phyloP scores from a whole-genome alignment of 116 monocot species.

The Trichopus zeylanicus region DNA sequence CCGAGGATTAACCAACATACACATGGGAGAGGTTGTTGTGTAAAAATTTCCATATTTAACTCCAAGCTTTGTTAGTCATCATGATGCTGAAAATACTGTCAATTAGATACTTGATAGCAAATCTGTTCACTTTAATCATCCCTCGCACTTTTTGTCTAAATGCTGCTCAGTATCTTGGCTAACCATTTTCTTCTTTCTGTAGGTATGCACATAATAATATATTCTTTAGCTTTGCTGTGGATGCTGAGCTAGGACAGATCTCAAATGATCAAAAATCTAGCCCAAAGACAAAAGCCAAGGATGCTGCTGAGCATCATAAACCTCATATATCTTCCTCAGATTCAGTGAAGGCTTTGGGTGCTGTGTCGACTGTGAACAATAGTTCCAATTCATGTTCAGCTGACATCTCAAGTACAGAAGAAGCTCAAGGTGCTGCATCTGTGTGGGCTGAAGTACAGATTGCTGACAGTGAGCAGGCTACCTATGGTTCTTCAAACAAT shows the following conservation, averaged over 20 bases:
- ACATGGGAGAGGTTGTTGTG: too few relatives aligned
- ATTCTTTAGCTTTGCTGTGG: conserved; percentile 99
- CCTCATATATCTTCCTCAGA: not conserved
- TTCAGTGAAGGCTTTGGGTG: conserved; percentile 13
- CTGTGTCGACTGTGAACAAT: conserved; percentile 4
- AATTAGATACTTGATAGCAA: too few relatives aligned
- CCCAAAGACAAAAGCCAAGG: conserved; percentile 9
- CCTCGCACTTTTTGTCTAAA: not conserved
- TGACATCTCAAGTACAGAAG: conserved; percentile 3
- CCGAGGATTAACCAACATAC: too few relatives aligned
- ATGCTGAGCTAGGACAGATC: conserved; percentile 72
- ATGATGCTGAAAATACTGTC: too few relatives aligned
- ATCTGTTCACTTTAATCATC: not conserved
- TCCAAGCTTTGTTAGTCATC: too few relatives aligned
- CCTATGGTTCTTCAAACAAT: conserved; percentile 99
- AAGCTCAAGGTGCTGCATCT: conserved; percentile 19
- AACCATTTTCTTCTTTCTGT: conserved; percentile 8
- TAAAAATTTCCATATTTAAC: too few relatives aligned
- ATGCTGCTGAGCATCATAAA: conserved; percentile 11
- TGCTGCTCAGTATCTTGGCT: not conserved
- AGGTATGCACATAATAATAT: conserved; percentile 99
- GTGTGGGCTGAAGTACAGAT: conserved; percentile 37
- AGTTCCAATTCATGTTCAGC: conserved; percentile 8
- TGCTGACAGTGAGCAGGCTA: conserved; percentile 84
- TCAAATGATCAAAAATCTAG: conserved; percentile 33